Evolutionary conservation across 129 eudicot species (phyloP).

Genomic region (Tanacetum coccineum): DNA sequence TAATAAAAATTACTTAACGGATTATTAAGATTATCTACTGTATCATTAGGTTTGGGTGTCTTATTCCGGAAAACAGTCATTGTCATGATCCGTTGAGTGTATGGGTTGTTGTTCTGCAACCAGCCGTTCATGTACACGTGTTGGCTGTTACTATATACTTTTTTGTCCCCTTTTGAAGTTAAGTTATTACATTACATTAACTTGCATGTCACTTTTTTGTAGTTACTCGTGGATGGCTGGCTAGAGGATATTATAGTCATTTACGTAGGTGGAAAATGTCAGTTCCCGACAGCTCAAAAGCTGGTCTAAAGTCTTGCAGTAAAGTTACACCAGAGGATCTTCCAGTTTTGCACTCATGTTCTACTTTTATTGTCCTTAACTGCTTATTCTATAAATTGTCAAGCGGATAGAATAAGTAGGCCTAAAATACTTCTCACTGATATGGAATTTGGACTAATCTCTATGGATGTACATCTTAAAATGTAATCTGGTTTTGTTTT

Average conservation of each 20-base stretch:
- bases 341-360: slow-evolving; percentile 28
- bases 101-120: slow-evolving; percentile 70
- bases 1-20: background rate
- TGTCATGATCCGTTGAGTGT: slow-evolving; percentile 72
- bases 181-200: background rate
- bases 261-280: no score
- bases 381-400: no score
- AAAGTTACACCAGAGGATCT: no score
- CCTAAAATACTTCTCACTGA: no score
- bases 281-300: no score
- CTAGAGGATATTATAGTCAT: slow-evolving; percentile 43
- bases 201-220: slow-evolving; percentile 10
- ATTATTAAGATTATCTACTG: no score
- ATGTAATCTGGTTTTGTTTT: no score
- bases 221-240: slow-evolving; percentile 89
- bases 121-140: slow-evolving; percentile 66
- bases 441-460: no score
- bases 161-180: background rate
- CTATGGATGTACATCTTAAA: no score
- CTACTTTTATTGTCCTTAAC: no score
- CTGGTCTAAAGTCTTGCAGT: no score
- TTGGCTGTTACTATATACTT: background rate
- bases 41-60: slow-evolving; percentile 84
- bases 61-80: slow-evolving; percentile 47
- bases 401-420: no score